Base-by-base conservation (phyloP, 1,284 basidiomycete species). In the Cutaneotrichosporon sp. region DNA sequence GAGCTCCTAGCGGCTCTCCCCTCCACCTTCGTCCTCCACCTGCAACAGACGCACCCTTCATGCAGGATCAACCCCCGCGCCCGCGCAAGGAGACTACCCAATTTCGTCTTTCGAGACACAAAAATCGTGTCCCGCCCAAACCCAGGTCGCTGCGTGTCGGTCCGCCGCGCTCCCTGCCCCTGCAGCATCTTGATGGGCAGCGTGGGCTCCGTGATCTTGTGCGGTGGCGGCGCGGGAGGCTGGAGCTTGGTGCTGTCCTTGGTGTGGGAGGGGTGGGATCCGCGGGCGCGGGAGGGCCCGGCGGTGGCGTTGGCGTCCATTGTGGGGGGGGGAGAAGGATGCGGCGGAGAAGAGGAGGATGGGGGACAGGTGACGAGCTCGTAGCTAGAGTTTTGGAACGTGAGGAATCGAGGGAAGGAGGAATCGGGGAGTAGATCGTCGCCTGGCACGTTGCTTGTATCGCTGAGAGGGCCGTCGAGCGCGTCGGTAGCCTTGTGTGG, bases 11-110 rank as follows among this genome's bases (percentile, higher is more conserved):
- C n/a, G n/a, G n/a, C n/a, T n/a, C n/a, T n/a, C n/a, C n/a, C n/a
- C n/a, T n/a, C n/a, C n/a, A n/a, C n/a, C n/a, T n/a, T n/a, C n/a
- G n/a, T n/a, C n/a, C n/a, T n/a, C n/a, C n/a, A n/a, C n/a, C n/a
- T n/a, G n/a, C n/a, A n/a, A n/a, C n/a, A n/a, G n/a, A 89, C 87
- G 29, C 90, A 87, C 43, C 95, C 95, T 77, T 94, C 90, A 75
- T 97, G 92, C 55, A 86, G 89, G 22, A 89, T 84, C 43, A 99
- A 84, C 88, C 89, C 97, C 71, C 94, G 92, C 67, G 85, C 88
- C 8, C 79, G 78, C 56, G 67, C 60, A 8, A 79, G 63, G 46
- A 73, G 83, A 22, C 90, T 91, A 76, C 94, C 95, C 67, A 94
- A 52, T 46, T 60, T 42, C 84, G 89, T 91, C 73, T 88, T 89